phyloP scores from a whole-genome alignment of 176 grass and related monocot genomes.

The Canna indica region DNA sequence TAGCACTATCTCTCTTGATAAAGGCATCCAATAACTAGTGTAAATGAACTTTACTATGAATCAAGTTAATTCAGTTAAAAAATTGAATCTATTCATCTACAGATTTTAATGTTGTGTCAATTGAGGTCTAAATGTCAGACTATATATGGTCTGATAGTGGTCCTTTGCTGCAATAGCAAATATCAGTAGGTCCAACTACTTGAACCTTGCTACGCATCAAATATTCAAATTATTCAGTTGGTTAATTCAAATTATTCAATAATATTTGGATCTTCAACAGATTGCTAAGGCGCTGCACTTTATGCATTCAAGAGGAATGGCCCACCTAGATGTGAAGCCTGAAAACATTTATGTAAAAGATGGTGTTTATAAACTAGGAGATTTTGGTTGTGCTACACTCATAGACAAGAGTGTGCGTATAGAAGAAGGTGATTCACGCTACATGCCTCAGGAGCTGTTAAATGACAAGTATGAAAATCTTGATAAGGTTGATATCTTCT shows the following conservation, averaged over 20 bases:
- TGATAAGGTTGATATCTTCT: constrained; percentile 95
- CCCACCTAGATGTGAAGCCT: constrained; percentile 90
- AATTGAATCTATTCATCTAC: no score
- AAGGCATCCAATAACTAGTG: no score
- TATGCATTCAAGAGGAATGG: constrained; percentile 66
- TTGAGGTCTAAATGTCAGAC: no score
- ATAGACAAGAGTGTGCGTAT: constrained; percentile 51
- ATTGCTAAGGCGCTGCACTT: constrained; percentile 76
- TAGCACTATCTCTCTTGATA: no score
- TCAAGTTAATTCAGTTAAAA: constrained; percentile 14
- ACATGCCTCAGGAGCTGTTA: constrained; percentile 92
- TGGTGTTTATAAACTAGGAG: constrained; percentile 80
- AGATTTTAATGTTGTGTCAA: no score
- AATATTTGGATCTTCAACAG: constrained; percentile 39
- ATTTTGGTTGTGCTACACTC: constrained; percentile 86
- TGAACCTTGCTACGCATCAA: no score
- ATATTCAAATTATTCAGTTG: constrained; percentile 16
- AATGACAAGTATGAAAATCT: constrained; percentile 82
- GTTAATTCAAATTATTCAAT: constrained; percentile 23
- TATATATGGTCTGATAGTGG: no score
- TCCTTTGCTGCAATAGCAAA: no score
- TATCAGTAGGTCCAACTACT: no score
- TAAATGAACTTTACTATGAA: no score
- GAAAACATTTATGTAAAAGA: constrained; percentile 84
- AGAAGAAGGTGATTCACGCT: constrained; percentile 92